Conservation (phyloP, 306 rosid genomes). For the Potentilla sterilis region DNA sequence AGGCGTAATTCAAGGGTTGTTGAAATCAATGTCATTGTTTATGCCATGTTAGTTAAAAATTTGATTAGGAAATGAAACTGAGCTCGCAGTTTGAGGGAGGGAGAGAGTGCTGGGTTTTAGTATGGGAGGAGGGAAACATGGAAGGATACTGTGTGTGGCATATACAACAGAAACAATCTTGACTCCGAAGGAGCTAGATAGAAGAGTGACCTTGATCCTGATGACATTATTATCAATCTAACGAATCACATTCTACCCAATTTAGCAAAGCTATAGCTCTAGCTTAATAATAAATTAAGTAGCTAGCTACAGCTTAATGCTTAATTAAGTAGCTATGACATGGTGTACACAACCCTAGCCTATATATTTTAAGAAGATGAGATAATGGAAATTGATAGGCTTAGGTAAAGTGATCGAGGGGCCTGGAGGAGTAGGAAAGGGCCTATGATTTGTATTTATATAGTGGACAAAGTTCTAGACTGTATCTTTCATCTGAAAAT, state of each 20-base stretch:
- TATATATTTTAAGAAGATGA: not conserved
- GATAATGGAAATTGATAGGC: constrained; percentile 10
- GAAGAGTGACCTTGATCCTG: constrained; percentile 13
- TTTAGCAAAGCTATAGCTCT: constrained; percentile 6
- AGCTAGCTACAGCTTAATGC: not conserved
- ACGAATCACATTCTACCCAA: not conserved
- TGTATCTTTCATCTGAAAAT: constrained; percentile 25
- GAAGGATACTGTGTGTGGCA: constrained; percentile 34
- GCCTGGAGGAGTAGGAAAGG: not conserved
- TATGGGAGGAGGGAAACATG: constrained; percentile 58
- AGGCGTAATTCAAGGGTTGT: constrained; percentile 79
- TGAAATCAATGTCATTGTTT: constrained; percentile 53
- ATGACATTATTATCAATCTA: not conserved
- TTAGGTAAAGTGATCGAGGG: not conserved
- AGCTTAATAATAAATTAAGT: no score
- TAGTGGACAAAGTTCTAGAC: constrained; percentile 16
- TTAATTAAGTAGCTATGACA: not conserved
- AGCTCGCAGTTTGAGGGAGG: constrained; percentile 30
- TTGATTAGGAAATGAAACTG: constrained; percentile 12
- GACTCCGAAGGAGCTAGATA: constrained; percentile 8
- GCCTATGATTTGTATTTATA: constrained; percentile 1
- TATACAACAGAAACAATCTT: constrained; percentile 51
- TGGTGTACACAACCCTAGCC: not conserved
- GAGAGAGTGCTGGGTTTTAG: constrained; percentile 32
- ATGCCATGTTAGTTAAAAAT: constrained; percentile 1